These are phyloP conservation scores for Inga laurina DNA, from an alignment of 306 rosid species.

Conservation along the genomic window DNA sequence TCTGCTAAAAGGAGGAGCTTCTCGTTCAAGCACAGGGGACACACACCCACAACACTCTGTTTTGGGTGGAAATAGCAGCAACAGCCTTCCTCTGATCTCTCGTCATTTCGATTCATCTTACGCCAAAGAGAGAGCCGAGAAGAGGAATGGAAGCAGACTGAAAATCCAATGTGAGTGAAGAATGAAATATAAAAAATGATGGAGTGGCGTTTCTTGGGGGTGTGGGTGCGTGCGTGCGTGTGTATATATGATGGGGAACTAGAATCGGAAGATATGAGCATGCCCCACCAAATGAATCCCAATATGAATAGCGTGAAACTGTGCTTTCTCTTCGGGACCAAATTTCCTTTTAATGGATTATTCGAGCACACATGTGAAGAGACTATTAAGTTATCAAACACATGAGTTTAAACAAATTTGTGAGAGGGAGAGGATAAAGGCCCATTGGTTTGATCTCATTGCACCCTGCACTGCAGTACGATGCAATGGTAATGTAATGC, in stretches of 20 bases:
- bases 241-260: slow-evolving; percentile 37
- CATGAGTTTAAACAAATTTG: too few relatives aligned
- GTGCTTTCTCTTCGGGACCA: not conserved
- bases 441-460: too few relatives aligned
- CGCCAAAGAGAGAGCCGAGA: not conserved
- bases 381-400: not conserved
- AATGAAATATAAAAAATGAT: slow-evolving; percentile 24
- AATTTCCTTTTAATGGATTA: not conserved
- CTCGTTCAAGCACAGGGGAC: slow-evolving; percentile 79
- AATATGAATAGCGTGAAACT: not conserved
- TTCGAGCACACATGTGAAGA: not conserved
- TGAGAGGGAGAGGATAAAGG: too few relatives aligned
- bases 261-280: slow-evolving; percentile 3
- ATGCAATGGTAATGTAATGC: too few relatives aligned
- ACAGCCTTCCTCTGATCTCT: slow-evolving; percentile 54
- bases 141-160: slow-evolving; percentile 1
- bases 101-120: slow-evolving; percentile 49
- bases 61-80: slow-evolving; percentile 85
- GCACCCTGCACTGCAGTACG: too few relatives aligned
- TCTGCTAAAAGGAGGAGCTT: slow-evolving; percentile 72
- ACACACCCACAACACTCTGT: slow-evolving; percentile 71
- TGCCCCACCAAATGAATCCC: not conserved
- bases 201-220: slow-evolving; percentile 19
- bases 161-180: slow-evolving; percentile 12
- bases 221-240: not conserved